Base-by-base conservation (phyloP, 2,329 filamentous ascomycete species). In the Zymoseptoria passerinii region DNA sequence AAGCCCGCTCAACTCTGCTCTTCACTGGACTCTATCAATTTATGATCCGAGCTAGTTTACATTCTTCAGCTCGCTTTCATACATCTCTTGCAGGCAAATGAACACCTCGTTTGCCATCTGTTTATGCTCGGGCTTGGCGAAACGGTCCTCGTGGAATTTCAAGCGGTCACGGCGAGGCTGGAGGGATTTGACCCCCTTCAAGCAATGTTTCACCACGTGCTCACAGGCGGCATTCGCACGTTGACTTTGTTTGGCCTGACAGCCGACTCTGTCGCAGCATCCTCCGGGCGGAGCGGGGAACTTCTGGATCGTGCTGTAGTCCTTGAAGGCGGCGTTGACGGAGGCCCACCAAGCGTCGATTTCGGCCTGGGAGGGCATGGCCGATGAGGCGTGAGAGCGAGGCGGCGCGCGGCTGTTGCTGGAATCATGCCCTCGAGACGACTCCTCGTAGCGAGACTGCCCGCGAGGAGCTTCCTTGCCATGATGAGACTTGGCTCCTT, bases 1-100 rank as follows among this genome's bases (percentile, higher is more conserved):
- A 23, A 2, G 23, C 23, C 35, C 18, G 29, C 52, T 53, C 58
- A 64, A 58, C 6, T 29, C 56, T 19, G 53, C 54, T 60, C 6
- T 51, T 27, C 19, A 55, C 55, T 13, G n/a, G n/a, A n/a, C n/a
- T n/a, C n/a, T n/a, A n/a, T n/a, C n/a, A n/a, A n/a, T n/a, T n/a
- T n/a, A n/a, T n/a, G n/a, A n/a, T n/a, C n/a, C n/a, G n/a, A n/a
- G n/a, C n/a, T n/a, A n/a, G n/a, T n/a, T n/a, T n/a, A n/a, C 9
- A 27, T 27, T 51, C 13, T 16, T 28, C 20, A 20, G 50, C n/a
- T n/a, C n/a, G n/a, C n/a, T n/a, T n/a, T n/a, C n/a, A n/a, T n/a
- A n/a, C n/a, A n/a, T n/a, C n/a, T n/a, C n/a, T n/a, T n/a, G n/a
- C n/a, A n/a, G n/a, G n/a, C n/a, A n/a, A n/a, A n/a, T n/a, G n/a